Base-by-base conservation (phyloP, 2,329 filamentous ascomycete genomes). In the Neospermospora avenae region DNA sequence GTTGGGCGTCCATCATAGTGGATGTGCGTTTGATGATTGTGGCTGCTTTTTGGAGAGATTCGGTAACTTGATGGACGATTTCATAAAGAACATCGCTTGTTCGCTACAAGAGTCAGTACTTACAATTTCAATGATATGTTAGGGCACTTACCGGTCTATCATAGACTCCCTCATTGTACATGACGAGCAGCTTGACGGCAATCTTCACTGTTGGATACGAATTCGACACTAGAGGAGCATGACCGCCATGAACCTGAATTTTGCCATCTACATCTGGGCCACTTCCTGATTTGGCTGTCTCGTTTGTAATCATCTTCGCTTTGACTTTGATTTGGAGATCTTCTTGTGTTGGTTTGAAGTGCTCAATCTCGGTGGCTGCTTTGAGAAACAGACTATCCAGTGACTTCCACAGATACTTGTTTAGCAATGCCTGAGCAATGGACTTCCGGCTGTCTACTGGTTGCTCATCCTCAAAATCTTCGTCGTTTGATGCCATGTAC, bases 1-100 rank as follows among this genome's bases (percentile, higher is more conserved):
- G 82, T 67, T 96, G 90, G 0, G 89, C 84, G 72, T 98, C 92
- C 6, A 87, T 81, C 1, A 84, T 81, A 72, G 78, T 77, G n/a
- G 75, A 74, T 63, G 84, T 85, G 37, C 82, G 82, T 58, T 85
- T 83, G 67, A 96, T 88, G 62, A 84, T 84, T 5, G 81, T 78
- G 66, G 92, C 89, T 28, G 91, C 93, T 54, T 86, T 83, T 64
- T 92, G 84, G 18, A 99, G 83, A 3, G 93, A 92, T 55, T 88
- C 77, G 0, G 93, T 97, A 1, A 93, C 95, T 74, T 96, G 91
- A 69, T 93, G 89, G 25, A 99, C 91, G 65, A 98, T 95, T 69
- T 86, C 86, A 71, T 90, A 88, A 5, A 87, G 87, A 3, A 90
- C 79, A 67, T 90, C 87, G 20, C 65, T 59, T 18, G 60, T 64